These are phyloP conservation scores for Xylaria sp. DNA, from an alignment of 2,329 filamentous ascomycete genomes.

Conservation along the genomic window DNA sequence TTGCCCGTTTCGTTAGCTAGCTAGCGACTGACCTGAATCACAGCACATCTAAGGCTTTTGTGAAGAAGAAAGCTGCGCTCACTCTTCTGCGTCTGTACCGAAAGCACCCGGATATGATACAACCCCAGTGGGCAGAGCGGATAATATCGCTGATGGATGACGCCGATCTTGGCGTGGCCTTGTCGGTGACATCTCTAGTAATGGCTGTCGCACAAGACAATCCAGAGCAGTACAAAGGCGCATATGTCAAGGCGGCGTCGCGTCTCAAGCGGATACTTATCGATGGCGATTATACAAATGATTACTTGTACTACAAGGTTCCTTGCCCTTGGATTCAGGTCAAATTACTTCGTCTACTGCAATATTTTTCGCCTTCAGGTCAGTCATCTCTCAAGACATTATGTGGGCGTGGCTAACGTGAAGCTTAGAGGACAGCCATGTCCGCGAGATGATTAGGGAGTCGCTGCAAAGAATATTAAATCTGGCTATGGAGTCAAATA, in stretches of 20 bases:
- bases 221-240: slow-evolving; percentile 90
- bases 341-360: slow-evolving; percentile 86
- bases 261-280: slow-evolving; percentile 88
- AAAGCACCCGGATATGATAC: slow-evolving; percentile 91
- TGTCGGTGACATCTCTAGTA: slow-evolving; percentile 94
- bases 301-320: slow-evolving; percentile 99
- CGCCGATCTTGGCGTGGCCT: slow-evolving; percentile 86
- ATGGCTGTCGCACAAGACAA: slow-evolving; percentile 95
- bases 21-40: slow-evolving; percentile 18
- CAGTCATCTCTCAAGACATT: slow-evolving; percentile 44
- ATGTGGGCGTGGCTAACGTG: slow-evolving; percentile 35
- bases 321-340: slow-evolving; percentile 98
- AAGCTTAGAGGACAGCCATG: slow-evolving; percentile 80
- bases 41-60: slow-evolving; percentile 85
- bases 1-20: neutral
- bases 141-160: slow-evolving; percentile 99
- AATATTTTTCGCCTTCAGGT: slow-evolving; percentile 96
- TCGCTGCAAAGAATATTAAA: slow-evolving; percentile 91
- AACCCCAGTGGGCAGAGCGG: slow-evolving; percentile 95
- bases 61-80: slow-evolving; percentile 98
- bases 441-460: slow-evolving; percentile 89
- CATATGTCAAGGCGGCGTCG: slow-evolving; percentile 91
- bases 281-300: slow-evolving; percentile 84
- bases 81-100: slow-evolving; percentile 92
- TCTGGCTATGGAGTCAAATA: slow-evolving; percentile 88